phyloP scores from a whole-genome alignment of 2,329 filamentous ascomycete genomes.

The Chrysosporium keratinophilum region DNA sequence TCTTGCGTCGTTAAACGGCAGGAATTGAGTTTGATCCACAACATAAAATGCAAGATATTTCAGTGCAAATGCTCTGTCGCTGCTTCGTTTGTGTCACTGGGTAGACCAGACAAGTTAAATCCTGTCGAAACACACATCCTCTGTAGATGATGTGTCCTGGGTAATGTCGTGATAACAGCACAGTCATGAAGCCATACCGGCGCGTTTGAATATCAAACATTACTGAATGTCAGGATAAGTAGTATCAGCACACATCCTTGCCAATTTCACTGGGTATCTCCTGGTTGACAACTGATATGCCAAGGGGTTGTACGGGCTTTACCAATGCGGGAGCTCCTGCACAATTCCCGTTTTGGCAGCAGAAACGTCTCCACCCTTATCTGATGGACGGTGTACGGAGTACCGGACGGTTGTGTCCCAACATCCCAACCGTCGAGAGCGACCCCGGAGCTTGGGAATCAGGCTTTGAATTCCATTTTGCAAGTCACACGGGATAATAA shows the following conservation, averaged over 20 bases:
- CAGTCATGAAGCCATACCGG: background rate
- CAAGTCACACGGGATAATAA: too few relatives aligned
- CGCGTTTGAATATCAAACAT: background rate
- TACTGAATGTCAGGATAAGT: background rate
- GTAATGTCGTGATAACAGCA: background rate
- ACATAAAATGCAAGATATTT: too few relatives aligned
- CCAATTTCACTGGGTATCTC: background rate
- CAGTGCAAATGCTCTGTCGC: too few relatives aligned
- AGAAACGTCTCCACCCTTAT: background rate
- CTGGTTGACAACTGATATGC: background rate
- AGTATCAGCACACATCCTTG: background rate
- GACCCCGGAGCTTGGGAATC: background rate
- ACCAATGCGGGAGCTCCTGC: constrained; percentile 9
- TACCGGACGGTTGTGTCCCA: background rate
- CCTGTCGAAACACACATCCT: too few relatives aligned
- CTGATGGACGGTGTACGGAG: background rate
- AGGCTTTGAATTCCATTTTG: too few relatives aligned
- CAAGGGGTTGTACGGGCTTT: background rate
- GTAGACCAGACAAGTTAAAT: too few relatives aligned
- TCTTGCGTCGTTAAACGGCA: too few relatives aligned
- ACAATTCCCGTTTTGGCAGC: constrained; percentile 6
- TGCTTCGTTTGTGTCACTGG: too few relatives aligned
- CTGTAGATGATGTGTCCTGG: too few relatives aligned
- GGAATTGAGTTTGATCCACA: too few relatives aligned
- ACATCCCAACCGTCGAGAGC: background rate